Base-by-base conservation (phyloP, 257 asterid genomes). In the Paulownia fortunei region DNA sequence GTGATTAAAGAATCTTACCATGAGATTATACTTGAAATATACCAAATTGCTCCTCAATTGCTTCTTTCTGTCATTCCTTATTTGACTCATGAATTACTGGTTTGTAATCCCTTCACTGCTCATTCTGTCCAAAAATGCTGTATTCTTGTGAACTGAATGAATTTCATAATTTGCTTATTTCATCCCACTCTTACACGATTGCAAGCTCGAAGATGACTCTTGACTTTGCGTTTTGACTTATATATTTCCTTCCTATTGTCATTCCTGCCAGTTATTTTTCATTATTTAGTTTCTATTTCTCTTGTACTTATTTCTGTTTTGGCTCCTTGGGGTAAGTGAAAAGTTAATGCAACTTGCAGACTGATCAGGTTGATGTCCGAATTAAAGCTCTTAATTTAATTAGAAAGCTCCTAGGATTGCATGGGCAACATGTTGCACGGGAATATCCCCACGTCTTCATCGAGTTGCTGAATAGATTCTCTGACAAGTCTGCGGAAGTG, bases 351-450 rank as follows among this genome's bases (percentile, higher is more conserved):
- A 46, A 72, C 83, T 87, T 84, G 90, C 96, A 94, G 98, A 92
- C 91, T 54, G 97, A 94, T 83, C 96, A 92, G 86, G 97, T 94
- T 77, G 98, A 92, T 90, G 96, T 86, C 69, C 92, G 98, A 66
- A 90, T 94, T 77, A 94, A 92, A 86, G 97, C 90, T 85, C 89
- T 94, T 26, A 86, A 87, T 66, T 76, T 92, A 82, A 76, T 92
- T 18, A 86, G 83, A 77, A 88, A 86, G 79, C 88, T 92, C 71
- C 79, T 92, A 63, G 75, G 85, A 67, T 69, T 87, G 87, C 96
- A 87, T 69, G 97, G 97, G 56, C 89, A 85, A 67, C 78, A 80
- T 42, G n/a, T 90, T 39, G 89, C 87, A 49, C 83, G 64, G 76
- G 89, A 89, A 80, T 90, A 92, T 84, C 93, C 84, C 41, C 80